These are phyloP conservation scores for Delitschia confertaspora DNA, from an alignment of 495 filamentous ascomycete genomes.

Conservation along the genomic window DNA sequence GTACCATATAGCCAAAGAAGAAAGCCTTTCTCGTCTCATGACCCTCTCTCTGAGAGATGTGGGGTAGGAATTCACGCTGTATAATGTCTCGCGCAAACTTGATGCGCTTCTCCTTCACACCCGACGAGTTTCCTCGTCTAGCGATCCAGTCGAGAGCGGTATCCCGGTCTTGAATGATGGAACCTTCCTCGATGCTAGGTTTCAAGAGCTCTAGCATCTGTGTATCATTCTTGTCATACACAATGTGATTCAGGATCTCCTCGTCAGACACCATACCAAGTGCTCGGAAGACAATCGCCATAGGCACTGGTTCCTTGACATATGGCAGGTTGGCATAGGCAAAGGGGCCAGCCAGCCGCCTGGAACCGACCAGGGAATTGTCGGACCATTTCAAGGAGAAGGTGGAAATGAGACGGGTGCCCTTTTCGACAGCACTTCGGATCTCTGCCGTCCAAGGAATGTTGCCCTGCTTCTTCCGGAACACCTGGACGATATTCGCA, in stretches of 20 bases:
- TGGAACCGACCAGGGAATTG: slow-evolving; percentile 67
- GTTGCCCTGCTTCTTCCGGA: slow-evolving; percentile 87
- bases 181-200: slow-evolving; percentile 91
- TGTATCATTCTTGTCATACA: slow-evolving; percentile 88
- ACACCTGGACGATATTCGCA: slow-evolving; percentile 96
- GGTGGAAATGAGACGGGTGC: slow-evolving; percentile 83
- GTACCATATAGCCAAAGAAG: slow-evolving; percentile 98
- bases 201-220: slow-evolving; percentile 97
- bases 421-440: slow-evolving; percentile 90
- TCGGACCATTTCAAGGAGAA: slow-evolving; percentile 79
- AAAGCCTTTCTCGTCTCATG: slow-evolving; percentile 95
- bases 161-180: slow-evolving; percentile 90
- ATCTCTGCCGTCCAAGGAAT: slow-evolving; percentile 94
- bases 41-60: slow-evolving; percentile 93
- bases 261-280: slow-evolving; percentile 95
- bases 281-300: slow-evolving; percentile 89
- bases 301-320: slow-evolving; percentile 85
- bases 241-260: slow-evolving; percentile 95
- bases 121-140: slow-evolving; percentile 69
- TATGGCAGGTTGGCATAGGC: slow-evolving; percentile 86
- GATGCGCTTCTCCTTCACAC: slow-evolving; percentile 78
- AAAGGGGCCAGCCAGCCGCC: slow-evolving; percentile 73
- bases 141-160: slow-evolving; percentile 95
- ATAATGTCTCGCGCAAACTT: slow-evolving; percentile 85
- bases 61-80: slow-evolving; percentile 92